Conservation (phyloP, 768 basidiomycete genomes). For the Chiua virens region DNA sequence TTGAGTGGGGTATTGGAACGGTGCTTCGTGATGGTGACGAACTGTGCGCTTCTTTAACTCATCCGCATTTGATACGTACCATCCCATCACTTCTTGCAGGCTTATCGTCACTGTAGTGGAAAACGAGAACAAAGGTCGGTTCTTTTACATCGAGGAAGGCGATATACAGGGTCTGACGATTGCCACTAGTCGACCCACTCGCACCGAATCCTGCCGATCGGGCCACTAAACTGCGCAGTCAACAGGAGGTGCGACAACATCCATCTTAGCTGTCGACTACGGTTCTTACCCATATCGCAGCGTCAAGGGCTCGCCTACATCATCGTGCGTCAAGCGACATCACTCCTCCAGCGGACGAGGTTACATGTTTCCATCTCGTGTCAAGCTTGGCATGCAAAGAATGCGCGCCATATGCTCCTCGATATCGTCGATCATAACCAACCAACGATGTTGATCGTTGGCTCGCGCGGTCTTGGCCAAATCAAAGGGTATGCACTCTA, state of each 20-base stretch:
- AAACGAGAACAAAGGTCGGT: constrained; percentile 83
- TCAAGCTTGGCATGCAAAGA: constrained; percentile 98
- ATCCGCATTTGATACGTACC: background rate
- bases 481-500: constrained; percentile 70
- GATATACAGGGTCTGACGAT: constrained; percentile 2
- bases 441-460: constrained; percentile 92
- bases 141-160: background rate
- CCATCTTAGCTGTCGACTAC: constrained; percentile 2
- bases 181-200: constrained; percentile 57
- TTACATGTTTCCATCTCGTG: constrained; percentile 86
- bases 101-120: constrained; percentile 90
- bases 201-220: constrained; percentile 75
- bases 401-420: constrained; percentile 86
- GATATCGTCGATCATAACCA: constrained; percentile 86
- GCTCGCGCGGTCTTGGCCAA: constrained; percentile 86
- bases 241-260: constrained; percentile 74
- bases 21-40: constrained; percentile 95
- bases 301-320: constrained; percentile 89
- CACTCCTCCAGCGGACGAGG: constrained; percentile 86
- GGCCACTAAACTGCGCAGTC: constrained; percentile 75
- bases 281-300: constrained; percentile 37
- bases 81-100: constrained; percentile 31
- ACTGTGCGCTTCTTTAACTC: constrained; percentile 43
- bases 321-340: constrained; percentile 85
- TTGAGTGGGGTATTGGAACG: constrained; percentile 98